Conservation (phyloP, 352 stramenopile species). For the Globisporangium uncinulatum region DNA sequence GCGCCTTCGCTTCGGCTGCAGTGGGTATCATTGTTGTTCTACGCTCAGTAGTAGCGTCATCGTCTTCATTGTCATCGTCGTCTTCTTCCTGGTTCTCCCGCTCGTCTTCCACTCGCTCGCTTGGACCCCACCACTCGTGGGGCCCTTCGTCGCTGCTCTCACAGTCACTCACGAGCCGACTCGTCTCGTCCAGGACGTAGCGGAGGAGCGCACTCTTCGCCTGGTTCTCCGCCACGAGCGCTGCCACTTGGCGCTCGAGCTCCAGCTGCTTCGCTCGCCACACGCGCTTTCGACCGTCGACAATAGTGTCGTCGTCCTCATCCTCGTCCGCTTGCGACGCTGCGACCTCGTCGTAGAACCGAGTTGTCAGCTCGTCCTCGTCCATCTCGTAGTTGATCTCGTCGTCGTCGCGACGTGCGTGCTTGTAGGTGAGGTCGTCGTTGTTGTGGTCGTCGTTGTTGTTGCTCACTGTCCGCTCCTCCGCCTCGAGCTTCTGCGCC, state of each 20-base stretch:
- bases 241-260: slow-evolving; percentile 13
- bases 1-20: not conserved
- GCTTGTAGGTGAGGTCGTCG: no score
- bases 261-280: slow-evolving; percentile 5
- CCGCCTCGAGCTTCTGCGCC: slow-evolving; percentile 6
- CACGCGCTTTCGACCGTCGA: slow-evolving; percentile 2
- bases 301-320: no score
- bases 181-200: slow-evolving; percentile 11
- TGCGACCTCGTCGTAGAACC: slow-evolving; percentile 8
- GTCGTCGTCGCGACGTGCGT: not conserved
- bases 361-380: slow-evolving; percentile 5
- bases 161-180: slow-evolving; percentile 4
- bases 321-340: slow-evolving; percentile 5
- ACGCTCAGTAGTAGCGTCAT: not conserved
- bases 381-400: slow-evolving; percentile 9
- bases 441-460: not conserved
- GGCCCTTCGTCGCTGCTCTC: not conserved
- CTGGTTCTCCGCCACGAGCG: slow-evolving; percentile 9
- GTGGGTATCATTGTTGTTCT: no score
- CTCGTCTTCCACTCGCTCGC: no score
- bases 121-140: no score
- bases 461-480: no score
- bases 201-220: slow-evolving; percentile 9
- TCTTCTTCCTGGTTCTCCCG: not conserved
- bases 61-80: not conserved